Evolutionary conservation across 2,329 filamentous ascomycete genomes (phyloP).

Genomic region (Ophiostoma ulmi): DNA sequence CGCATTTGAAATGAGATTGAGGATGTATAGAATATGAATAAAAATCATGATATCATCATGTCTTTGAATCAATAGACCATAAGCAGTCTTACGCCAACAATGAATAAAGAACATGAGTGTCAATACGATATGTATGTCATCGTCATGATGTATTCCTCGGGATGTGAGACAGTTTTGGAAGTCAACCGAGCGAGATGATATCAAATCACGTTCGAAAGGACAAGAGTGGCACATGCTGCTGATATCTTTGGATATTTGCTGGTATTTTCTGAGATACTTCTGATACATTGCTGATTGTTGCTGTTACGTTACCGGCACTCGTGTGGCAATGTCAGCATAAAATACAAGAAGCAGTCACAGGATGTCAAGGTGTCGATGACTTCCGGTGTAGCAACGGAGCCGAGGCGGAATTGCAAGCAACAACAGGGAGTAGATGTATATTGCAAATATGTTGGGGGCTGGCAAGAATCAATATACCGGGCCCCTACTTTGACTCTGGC

Average conservation of each 20-base stretch:
- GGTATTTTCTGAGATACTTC: too few relatives aligned
- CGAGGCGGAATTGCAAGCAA: not conserved
- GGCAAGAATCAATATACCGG: not conserved
- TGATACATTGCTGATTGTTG: not conserved
- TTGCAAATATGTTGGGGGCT: not conserved
- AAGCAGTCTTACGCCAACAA: not conserved
- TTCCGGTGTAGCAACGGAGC: not conserved
- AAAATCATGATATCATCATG: conserved; percentile 3
- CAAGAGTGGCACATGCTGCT: not conserved
- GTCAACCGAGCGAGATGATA: not conserved
- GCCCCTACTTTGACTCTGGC: not conserved
- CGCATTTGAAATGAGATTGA: conserved; percentile 7
- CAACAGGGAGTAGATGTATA: too few relatives aligned
- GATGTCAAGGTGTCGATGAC: not conserved
- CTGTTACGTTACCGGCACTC: not conserved
- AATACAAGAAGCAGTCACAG: not conserved
- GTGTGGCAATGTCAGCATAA: not conserved
- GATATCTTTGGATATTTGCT: too few relatives aligned
- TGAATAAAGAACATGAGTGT: not conserved
- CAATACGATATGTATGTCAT: not conserved
- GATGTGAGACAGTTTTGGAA: not conserved
- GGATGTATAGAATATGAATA: conserved; percentile 10
- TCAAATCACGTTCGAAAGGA: not conserved
- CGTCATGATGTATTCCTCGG: not conserved
- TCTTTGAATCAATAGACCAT: not conserved